Conservation (phyloP, 2,329 filamentous ascomycete genomes). For the Neofusicoccum umdonicola region DNA sequence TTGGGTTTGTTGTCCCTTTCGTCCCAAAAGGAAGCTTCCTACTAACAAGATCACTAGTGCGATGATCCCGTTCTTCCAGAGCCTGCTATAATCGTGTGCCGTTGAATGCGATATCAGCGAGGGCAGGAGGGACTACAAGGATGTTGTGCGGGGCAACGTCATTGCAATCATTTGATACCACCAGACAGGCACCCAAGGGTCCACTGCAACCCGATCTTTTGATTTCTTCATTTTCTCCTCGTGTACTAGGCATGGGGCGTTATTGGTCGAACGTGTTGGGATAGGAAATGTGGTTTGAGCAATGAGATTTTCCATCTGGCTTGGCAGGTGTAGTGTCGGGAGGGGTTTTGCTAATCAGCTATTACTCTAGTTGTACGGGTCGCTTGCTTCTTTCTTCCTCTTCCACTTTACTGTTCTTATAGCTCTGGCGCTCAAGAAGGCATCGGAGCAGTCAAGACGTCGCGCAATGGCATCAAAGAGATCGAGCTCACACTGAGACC, state of each 20-base stretch:
- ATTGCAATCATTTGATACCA: not conserved
- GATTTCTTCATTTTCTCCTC: not conserved
- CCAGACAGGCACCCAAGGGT: not conserved
- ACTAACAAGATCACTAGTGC: not conserved
- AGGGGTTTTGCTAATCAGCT: not conserved
- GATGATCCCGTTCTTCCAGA: constrained; percentile 17
- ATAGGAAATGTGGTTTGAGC: not conserved
- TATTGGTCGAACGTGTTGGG: not conserved
- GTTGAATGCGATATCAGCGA: not conserved
- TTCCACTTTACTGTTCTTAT: not conserved
- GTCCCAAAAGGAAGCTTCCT: not conserved
- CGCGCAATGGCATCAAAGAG: not conserved
- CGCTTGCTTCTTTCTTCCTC: not conserved
- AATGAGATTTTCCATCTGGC: not conserved
- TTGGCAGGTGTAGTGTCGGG: not conserved
- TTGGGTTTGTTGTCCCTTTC: constrained; percentile 68
- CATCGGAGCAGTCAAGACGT: not conserved
- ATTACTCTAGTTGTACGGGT: not conserved
- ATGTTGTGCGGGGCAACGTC: not conserved
- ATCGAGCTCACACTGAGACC: not conserved
- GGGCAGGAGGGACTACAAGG: not conserved
- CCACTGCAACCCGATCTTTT: not conserved
- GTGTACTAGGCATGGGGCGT: constrained; percentile 2
- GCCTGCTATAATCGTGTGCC: not conserved
- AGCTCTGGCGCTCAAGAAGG: not conserved